Base-by-base conservation (phyloP, 2,329 filamentous ascomycete genomes). In the Colletotrichum sp. region DNA sequence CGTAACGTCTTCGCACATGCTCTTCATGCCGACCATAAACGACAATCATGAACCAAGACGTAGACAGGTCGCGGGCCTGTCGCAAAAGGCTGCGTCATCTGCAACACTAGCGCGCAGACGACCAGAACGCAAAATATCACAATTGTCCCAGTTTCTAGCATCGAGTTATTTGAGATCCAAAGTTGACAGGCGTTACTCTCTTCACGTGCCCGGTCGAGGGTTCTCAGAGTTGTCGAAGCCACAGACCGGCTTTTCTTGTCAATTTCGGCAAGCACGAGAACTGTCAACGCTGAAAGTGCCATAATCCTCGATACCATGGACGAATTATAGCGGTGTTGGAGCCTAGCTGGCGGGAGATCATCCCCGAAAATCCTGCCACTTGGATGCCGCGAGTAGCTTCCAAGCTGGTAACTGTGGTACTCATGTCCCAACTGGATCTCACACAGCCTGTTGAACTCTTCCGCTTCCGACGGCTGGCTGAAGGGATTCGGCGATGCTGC, bases 31-130 rank as follows among this genome's bases (percentile, higher is more conserved):
- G 70, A 74, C 74, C 74, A 65, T 6, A 64, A 38, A 9, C 21
- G 70, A 34, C 74, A 76, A 15, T 48, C 34, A 21, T 76, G 74
- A 16, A 76, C 57, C 48, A 76, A 34, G 26, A 68, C 65, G n/a
- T 76, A 76, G 18, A 36, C 30, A 21, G 57, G 74, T 9, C 43
- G 71, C 24, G 34, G 32, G 4, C 52, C 43, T 18, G 34, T 34
- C 28, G 9, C 21, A 8, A 32, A 8, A 12, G 26, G 21, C 8
- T n/a, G 48, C 24, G 26, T 13, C 43, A 74, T 3, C 6, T 18
- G 18, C 21, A 63, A 18, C 16, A 38, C 26, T 28, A 63, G n/a
- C 21, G 15, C 24, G 4, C 32, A 15, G 7, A 16, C 21, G 8
- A 36, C 15, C 10, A 36, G 43, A n/a, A 58, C 1, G n/a, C 57